Conservation (phyloP, 495 filamentous ascomycete species). For the Parathielavia appendiculata region DNA sequence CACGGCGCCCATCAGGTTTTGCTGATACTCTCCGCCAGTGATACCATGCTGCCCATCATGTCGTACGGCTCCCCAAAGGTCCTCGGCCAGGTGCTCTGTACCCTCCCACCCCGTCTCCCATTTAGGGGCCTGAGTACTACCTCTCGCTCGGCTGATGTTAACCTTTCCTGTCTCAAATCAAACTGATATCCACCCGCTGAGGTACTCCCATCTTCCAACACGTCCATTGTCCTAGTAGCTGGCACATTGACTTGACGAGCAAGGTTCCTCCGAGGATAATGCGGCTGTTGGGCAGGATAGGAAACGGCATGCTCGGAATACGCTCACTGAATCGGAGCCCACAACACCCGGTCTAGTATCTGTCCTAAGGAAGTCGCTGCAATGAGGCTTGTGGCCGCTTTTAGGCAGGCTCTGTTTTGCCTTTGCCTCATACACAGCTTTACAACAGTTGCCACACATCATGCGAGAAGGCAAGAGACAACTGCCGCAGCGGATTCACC, state of each 20-base stretch:
- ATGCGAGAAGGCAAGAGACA: constrained; percentile 27
- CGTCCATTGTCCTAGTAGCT: not conserved
- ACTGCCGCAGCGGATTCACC: not conserved
- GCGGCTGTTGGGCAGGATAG: not conserved
- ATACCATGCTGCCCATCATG: not conserved
- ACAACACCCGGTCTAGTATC: not conserved
- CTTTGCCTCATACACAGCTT: constrained; percentile 23
- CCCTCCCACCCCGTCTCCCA: not conserved
- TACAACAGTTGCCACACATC: constrained; percentile 14
- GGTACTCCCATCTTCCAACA: not conserved
- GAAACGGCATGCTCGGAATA: not conserved
- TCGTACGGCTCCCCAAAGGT: not conserved
- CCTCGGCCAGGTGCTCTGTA: not conserved
- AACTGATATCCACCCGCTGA: not conserved
- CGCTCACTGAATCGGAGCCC: not conserved
- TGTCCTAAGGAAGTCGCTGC: not conserved
- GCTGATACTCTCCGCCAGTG: not conserved
- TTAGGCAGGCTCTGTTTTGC: constrained; percentile 31
- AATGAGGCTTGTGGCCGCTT: constrained; percentile 15
- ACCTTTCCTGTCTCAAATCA: not conserved
- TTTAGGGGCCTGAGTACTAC: not conserved
- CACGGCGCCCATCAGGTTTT: not conserved
- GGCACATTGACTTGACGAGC: not conserved
- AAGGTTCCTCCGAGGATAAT: not conserved
- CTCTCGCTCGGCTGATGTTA: not conserved